Base-by-base conservation (phyloP, 768 basidiomycete species). In the Tylopilus vinaceipallidus region DNA sequence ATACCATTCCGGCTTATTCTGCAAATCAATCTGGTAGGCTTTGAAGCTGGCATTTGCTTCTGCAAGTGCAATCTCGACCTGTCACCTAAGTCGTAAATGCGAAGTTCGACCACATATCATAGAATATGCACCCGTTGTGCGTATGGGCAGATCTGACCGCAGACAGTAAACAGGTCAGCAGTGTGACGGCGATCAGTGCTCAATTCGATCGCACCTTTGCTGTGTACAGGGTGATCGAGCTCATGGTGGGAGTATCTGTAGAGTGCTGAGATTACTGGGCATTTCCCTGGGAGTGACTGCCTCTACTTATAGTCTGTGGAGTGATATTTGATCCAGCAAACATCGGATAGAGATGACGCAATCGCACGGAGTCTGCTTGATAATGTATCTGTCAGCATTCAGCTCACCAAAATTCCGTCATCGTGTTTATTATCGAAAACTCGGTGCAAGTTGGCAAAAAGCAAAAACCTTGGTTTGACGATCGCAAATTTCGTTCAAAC, bases 1-100 rank as follows among this genome's bases (percentile, higher is more conserved):
- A 59, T 83, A 86, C 84, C 84, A 86, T 42, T 76, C 80, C 1
- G 84, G 84, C 68, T 87, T 88, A 70, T 83, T 81, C 55, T 49
- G 42, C 12, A 88, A 65, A 55, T 86, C 81, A 40, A 88, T 77
- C 54, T 84, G 76, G 52, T 71, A 83, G 13, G 73, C 63, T 19
- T 71, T 79, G 61, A 70, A 80, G 2, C 73, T 55, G 4, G 77
- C 71, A 5, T 75, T 71, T 2, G 78, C 74, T 55, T 86, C 84
- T 12, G 73, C 71, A 20, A 88, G 74, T 1, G 84, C 82, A n/a
- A 87, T 70, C 50, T 84, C 79, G 16, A 74, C 74, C 79, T 84
- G 55, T 29, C 39, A 35, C 6, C 36, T 12, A 24, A 34, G 37
- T 30, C 0, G 23, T 42, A 27, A 35, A 38, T 9, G 12, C 4